Conservation (phyloP, 2,329 filamentous ascomycete species). For the Apiospora sp. region DNA sequence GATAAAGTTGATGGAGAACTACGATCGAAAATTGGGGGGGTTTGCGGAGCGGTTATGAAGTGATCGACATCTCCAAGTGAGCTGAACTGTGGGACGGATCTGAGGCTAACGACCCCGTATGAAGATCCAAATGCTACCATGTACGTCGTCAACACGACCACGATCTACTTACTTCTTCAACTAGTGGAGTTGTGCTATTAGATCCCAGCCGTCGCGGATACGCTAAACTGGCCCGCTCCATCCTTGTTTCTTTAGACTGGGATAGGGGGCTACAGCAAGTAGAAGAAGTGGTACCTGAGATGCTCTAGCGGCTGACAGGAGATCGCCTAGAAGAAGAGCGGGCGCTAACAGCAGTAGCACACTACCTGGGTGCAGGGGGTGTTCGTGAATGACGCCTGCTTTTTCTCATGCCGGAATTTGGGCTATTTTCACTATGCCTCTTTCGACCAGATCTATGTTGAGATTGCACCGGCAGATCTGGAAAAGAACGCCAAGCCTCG, state of each 20-base stretch:
- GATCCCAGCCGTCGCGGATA: not conserved
- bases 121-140: slow-evolving; percentile 5
- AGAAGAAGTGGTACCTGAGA: not conserved
- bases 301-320: not conserved
- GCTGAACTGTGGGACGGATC: not conserved
- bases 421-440: not conserved
- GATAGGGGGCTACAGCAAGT: not conserved
- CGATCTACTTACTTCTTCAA: not conserved
- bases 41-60: not conserved
- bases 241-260: not conserved
- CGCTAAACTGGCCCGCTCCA: not conserved
- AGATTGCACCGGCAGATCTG: not conserved
- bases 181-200: not conserved
- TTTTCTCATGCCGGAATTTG: not conserved
- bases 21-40: not conserved
- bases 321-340: not conserved
- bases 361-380: not conserved
- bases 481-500: not conserved
- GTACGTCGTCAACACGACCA: not conserved
- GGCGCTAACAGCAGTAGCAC: not conserved
- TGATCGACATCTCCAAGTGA: not conserved
- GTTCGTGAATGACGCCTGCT: not conserved
- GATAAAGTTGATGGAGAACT: not conserved
- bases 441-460: not conserved
- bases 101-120: not conserved